phyloP scores from a whole-genome alignment of 2,329 filamentous ascomycete species.

The Exophiala dermatitidis region DNA sequence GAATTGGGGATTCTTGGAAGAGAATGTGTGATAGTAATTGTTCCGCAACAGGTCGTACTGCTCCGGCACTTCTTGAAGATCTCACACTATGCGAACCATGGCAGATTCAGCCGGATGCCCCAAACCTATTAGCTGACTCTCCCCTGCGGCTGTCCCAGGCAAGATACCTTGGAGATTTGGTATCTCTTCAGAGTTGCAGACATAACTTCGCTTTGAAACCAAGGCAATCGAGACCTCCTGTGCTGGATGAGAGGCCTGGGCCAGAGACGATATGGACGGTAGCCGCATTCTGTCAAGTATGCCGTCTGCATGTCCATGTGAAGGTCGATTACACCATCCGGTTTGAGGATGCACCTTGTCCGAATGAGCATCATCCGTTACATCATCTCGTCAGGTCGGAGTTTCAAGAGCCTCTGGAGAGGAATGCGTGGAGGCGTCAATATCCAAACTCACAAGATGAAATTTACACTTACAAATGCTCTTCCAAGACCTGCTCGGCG shows the following conservation, averaged over 20 bases:
- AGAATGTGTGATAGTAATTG: constrained; percentile 6
- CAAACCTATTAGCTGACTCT: constrained; percentile 51
- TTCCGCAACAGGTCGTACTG: constrained; percentile 24
- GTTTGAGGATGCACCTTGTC: constrained; percentile 38
- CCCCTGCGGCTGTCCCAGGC: constrained; percentile 45
- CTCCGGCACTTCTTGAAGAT: constrained; percentile 47
- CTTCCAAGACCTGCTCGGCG: constrained; percentile 50
- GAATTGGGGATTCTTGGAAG: not conserved
- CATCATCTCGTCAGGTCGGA: constrained; percentile 52
- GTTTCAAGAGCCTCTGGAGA: constrained; percentile 21
- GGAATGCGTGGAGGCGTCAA: constrained; percentile 27
- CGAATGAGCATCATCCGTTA: constrained; percentile 46
- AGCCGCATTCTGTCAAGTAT: constrained; percentile 55
- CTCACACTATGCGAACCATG: constrained; percentile 47
- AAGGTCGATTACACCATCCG: constrained; percentile 46
- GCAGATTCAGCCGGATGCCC: constrained; percentile 39
- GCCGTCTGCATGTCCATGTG: constrained; percentile 56
- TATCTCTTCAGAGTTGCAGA: constrained; percentile 42
- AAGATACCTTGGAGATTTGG: constrained; percentile 28
- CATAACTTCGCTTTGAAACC: constrained; percentile 55
- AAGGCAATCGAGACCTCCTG: constrained; percentile 46
- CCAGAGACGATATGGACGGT: constrained; percentile 49
- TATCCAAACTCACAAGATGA: constrained; percentile 33
- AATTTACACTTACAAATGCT: constrained; percentile 52
- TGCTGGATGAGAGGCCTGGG: constrained; percentile 33